Percentiles rank a stretch among this genome's conserved stretches.
These are phyloP conservation scores for Gossypium gossypioides DNA, from an alignment of 441 rosid species.

Conservation along the genomic window DNA sequence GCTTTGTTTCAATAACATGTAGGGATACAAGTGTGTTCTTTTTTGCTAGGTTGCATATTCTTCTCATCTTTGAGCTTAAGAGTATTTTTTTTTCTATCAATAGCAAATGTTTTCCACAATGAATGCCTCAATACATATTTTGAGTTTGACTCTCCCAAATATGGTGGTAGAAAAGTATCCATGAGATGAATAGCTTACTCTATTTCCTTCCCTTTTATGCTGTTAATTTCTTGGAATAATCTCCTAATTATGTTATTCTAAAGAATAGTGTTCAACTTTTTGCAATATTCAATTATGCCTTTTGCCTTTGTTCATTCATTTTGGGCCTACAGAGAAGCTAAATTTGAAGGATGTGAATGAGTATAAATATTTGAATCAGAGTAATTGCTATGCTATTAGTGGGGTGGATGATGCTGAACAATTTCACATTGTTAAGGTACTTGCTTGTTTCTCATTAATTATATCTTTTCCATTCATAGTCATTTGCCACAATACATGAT, in stretches of 20 bases:
- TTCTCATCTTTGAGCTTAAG: neutral
- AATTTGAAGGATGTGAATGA: conserved; percentile 65
- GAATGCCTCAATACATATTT: neutral
- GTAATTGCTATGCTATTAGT: conserved; percentile 69
- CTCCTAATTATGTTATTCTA: neutral
- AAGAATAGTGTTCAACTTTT: neutral
- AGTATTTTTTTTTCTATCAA: neutral
- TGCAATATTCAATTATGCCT: conserved; percentile 1
- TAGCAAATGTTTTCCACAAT: neutral
- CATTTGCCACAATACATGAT: neutral
- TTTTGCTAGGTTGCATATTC: neutral
- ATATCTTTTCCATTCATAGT: conserved; percentile 1
- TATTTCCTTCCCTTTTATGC: neutral
- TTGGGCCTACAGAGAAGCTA: conserved; percentile 56
- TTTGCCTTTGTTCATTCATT: conserved; percentile 16
- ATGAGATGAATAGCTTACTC: neutral
- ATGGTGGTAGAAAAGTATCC: neutral
- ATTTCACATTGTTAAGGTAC: conserved; percentile 55
- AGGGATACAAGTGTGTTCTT: neutral
- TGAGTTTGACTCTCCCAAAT: neutral
- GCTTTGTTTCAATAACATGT: neutral
- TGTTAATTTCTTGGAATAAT: neutral
- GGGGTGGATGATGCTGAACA: conserved; percentile 80
- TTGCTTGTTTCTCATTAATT: conserved; percentile 7
- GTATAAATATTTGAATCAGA: conserved; percentile 77